Evolutionary conservation across 2,329 filamentous ascomycete genomes (phyloP).

Genomic region (Aaosphaeria arxii): DNA sequence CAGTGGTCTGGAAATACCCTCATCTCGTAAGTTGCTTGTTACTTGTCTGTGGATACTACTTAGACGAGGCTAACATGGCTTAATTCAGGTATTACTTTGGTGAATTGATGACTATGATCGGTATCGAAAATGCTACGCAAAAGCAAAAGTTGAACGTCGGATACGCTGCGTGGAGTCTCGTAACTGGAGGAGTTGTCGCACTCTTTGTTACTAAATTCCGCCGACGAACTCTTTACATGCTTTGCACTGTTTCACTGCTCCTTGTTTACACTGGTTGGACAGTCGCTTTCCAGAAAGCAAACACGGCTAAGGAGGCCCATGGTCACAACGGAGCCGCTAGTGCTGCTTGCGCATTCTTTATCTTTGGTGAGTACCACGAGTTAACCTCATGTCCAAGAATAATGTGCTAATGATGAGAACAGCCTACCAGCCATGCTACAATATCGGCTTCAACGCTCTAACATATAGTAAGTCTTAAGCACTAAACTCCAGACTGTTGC

Average conservation of each 20-base stretch:
- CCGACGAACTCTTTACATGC: conserved; percentile 53
- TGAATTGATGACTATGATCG: conserved; percentile 56
- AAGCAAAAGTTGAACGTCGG: conserved; percentile 46
- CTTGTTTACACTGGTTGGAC: conserved; percentile 27
- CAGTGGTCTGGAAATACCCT: conserved; percentile 63
- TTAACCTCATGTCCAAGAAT: too few relatives aligned
- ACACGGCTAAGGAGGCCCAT: conserved; percentile 13
- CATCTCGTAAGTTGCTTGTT: conserved; percentile 38
- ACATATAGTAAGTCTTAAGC: conserved; percentile 46
- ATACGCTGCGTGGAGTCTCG: conserved; percentile 57
- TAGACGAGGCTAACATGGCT: not conserved
- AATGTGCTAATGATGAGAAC: too few relatives aligned
- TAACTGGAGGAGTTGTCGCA: conserved; percentile 53
- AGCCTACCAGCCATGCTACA: conserved; percentile 49
- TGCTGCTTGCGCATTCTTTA: conserved; percentile 48
- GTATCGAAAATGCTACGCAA: conserved; percentile 47
- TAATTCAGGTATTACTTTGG: conserved; percentile 56
- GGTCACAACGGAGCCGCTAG: conserved; percentile 31
- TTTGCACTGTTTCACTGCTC: conserved; percentile 27
- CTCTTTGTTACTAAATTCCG: conserved; percentile 53
- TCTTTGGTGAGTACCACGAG: conserved; percentile 17
- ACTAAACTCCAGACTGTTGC: not conserved
- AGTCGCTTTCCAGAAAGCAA: conserved; percentile 49
- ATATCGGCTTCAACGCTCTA: conserved; percentile 61
- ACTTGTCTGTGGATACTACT: too few relatives aligned